A percentile compares a stretch with the other conserved stretches of the same genome.
phyloP scores from a whole-genome alignment of 1,139 yeast genomes.

The Arxiozyma heterogenica region DNA sequence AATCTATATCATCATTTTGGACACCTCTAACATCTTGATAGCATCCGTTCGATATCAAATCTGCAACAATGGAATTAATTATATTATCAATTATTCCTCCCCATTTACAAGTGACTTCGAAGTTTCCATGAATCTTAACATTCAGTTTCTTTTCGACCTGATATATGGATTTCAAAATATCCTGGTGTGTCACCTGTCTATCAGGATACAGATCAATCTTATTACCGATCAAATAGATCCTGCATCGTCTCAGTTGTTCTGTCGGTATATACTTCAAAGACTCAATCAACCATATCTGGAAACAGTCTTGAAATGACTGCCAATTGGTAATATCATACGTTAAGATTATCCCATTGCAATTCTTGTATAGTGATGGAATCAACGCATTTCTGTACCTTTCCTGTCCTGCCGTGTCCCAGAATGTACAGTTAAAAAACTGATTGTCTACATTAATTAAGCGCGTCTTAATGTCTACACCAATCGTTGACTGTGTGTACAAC shows the following conservation, averaged over 20 bases:
- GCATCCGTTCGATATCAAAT: slow-evolving; percentile 27
- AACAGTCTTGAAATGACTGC: slow-evolving; percentile 44
- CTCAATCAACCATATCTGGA: slow-evolving; percentile 38
- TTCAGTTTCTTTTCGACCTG: slow-evolving; percentile 18
- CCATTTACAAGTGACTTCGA: slow-evolving; percentile 31
- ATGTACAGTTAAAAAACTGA: slow-evolving; percentile 42
- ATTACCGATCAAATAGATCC: slow-evolving; percentile 37
- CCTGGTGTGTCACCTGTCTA: slow-evolving; percentile 28
- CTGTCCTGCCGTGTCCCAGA: slow-evolving; percentile 60
- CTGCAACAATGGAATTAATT: slow-evolving; percentile 25
- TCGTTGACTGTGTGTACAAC: slow-evolving; percentile 37
- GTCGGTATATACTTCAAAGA: slow-evolving; percentile 30
- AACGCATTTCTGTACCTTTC: slow-evolving; percentile 48
- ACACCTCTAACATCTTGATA: slow-evolving; percentile 17
- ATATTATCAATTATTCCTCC: slow-evolving; percentile 26
- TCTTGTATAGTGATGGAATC: slow-evolving; percentile 53
- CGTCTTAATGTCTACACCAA: slow-evolving; percentile 57
- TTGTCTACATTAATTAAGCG: slow-evolving; percentile 56
- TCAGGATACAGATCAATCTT: slow-evolving; percentile 33
- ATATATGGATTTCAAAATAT: slow-evolving; percentile 21
- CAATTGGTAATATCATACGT: slow-evolving; percentile 54
- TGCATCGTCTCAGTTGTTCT: slow-evolving; percentile 22
- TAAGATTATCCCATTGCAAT: slow-evolving; percentile 53
- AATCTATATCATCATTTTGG: slow-evolving; percentile 6
- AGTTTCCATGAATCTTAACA: slow-evolving; percentile 26